Evolutionary conservation across 2,329 filamentous ascomycete species (phyloP), one percentile per base, ranked within the genome.

Genomic region (Aspergillus fijiensis): DNA sequence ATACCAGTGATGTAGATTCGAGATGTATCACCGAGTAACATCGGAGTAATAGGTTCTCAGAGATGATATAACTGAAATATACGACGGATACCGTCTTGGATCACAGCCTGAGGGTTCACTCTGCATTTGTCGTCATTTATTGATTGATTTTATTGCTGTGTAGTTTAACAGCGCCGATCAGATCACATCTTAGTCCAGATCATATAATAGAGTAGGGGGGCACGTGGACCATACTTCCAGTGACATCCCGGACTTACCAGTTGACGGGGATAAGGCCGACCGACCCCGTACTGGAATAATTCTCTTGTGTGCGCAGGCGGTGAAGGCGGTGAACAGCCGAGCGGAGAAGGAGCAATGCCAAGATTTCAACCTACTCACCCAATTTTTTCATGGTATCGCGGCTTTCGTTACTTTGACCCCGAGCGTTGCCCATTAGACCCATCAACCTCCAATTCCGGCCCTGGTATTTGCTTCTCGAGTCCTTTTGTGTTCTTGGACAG

Each of bases 351-450:
- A 60, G 63, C 57, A 63, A 64, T 66, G 73, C 73, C 73, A 74
- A 76, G 74, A 74, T 74, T 76, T 73, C 69, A 65, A 70, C 67
- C 72, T 67, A 63, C 68, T 68, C 69, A 72, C 70, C 70, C 69
- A 71, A 72, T 69, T 75, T 76, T 76, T 76, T 75, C 70, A 62
- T 69, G 66, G 62, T 68, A 66, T 67, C 64, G 63, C 67, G 66
- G 60, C 65, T 65, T 66, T 67, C 27, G 45, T 47, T 66, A 50
- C 55, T 48, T 60, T 49, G 61, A 61, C 60, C 33, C 33, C 53
- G 63, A 65, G 54, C 51, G 59, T 53, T 60, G 52, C 49, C 45
- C 51, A 58, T 60, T 47, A 27, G 57, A 58, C 58, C 56, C 54
- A 51, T 60, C 56, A 51, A 56, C 59, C 45, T 60, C 58, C 35